Evolutionary conservation across 2,329 filamentous ascomycete genomes (phyloP), one percentile per base, ranked within the genome.

Genomic region (Botrytis squamosa): DNA sequence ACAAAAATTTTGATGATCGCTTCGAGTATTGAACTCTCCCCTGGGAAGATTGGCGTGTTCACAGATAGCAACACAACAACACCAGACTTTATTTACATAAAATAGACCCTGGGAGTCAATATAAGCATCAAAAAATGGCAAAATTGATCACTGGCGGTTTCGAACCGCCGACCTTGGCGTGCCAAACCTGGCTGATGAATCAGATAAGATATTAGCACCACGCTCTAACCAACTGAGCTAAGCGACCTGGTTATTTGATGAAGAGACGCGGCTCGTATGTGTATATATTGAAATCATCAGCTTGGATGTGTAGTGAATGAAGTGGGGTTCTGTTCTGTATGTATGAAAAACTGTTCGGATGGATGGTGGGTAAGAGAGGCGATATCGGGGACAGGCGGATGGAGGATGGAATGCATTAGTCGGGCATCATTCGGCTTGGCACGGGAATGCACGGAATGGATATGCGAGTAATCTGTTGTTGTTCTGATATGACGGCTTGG

Each of bases 251-350:
- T 49, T 49, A 36, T 66, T 66, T 9, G 20, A 25, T 66, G 18
- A 0, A 1, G 1, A 0, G 0, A 0, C 0, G 0, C 0, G 0
- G 1, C 2, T 7, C 8, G 2, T 33, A 0, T 46, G 2, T 12
- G 0, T 33, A 4, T 65, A 65, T 33, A 14, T 12, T 1, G 0
- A 33, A 2, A 1, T 0, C 0, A 0, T 25, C 0, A 0, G 1
- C 1, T 8, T 7, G 0, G 8, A 44, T 20, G 40, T 12, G 8
- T 33, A 0, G 22, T 63, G 25, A 42, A 42, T 42, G 36, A 3
- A 38, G 36, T n/a, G 6, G 38, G 25, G 25, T 42, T 3, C 3
- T 20, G 22, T 8, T 3, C 3, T 20, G 22, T 8, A 1, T 20
- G 22, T 8, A 1, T 42, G 36, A 40, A 40, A n/a, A 63, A 3